Evolutionary conservation across 2,329 filamentous ascomycete species (phyloP).

Genomic region (Rachicladosporium sp.): DNA sequence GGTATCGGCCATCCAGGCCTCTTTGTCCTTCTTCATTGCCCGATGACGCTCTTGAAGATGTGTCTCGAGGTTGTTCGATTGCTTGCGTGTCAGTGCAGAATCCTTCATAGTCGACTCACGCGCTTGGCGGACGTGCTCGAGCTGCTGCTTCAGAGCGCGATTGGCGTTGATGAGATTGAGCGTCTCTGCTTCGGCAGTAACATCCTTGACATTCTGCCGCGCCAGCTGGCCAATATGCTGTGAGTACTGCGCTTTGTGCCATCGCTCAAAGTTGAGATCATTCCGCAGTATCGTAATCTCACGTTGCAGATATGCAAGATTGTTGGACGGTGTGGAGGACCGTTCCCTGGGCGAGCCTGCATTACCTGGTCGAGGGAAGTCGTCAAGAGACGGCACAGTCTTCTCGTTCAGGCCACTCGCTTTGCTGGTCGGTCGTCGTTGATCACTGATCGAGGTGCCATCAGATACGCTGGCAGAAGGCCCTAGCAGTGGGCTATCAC

Average conservation of each 20-base stretch:
- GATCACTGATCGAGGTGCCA: conserved; percentile 9
- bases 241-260: conserved; percentile 72
- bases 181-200: conserved; percentile 68
- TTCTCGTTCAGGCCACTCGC: conserved; percentile 1
- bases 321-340: conserved; percentile 13
- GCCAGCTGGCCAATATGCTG: conserved; percentile 69
- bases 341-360: conserved; percentile 5
- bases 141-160: conserved; percentile 56
- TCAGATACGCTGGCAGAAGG: conserved; percentile 22
- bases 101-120: conserved; percentile 22
- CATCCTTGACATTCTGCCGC: conserved; percentile 61
- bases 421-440: conserved; percentile 12
- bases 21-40: conserved; percentile 22
- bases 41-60: conserved; percentile 20
- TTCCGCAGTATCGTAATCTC: conserved; percentile 67
- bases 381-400: conserved; percentile 13
- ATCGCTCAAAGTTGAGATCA: conserved; percentile 71
- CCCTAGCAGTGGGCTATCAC: conserved; percentile 53
- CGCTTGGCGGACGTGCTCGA: conserved; percentile 30
- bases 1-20: conserved; percentile 36
- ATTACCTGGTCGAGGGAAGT: conserved; percentile 14
- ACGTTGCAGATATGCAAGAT: conserved; percentile 50
- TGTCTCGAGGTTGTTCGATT: conserved; percentile 64
- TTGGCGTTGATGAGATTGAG: conserved; percentile 71
- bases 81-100: conserved; percentile 37